A percentile compares a stretch with the other conserved stretches of the same genome.
Evolutionary conservation across 2,329 filamentous ascomycete genomes (phyloP).

Genomic region (Ophiostoma himal-ulmi): DNA sequence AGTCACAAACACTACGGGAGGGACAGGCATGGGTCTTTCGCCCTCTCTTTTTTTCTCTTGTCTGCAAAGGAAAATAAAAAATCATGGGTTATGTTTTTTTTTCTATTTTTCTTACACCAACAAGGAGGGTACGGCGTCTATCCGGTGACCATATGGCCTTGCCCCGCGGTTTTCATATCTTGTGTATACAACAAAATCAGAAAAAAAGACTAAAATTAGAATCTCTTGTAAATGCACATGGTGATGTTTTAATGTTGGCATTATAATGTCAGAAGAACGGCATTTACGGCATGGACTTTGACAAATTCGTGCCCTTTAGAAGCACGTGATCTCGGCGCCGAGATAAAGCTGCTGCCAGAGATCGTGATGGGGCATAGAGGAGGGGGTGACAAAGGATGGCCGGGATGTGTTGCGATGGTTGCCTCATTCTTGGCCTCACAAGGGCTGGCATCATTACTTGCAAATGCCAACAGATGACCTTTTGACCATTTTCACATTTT

Average conservation of each 20-base stretch:
- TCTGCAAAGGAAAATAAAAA: constrained; percentile 13
- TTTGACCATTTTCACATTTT: background rate
- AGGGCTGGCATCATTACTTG: background rate
- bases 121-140: background rate
- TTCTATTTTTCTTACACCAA: background rate
- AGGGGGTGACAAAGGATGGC: background rate
- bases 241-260: background rate
- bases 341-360: background rate
- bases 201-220: constrained; percentile 1
- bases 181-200: constrained; percentile 4
- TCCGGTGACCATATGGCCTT: background rate
- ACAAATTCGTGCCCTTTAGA: background rate
- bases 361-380: background rate
- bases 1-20: constrained; percentile 14
- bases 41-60: constrained; percentile 13
- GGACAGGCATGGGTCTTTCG: constrained; percentile 14
- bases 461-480: background rate
- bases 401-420: background rate
- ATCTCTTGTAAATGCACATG: background rate
- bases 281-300: background rate
- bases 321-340: constrained; percentile 1
- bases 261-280: background rate
- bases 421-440: background rate
- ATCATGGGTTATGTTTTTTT: constrained; percentile 15
- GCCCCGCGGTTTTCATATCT: background rate